Percentiles rank a stretch among this genome's conserved stretches.
Conservation (phyloP, 2,329 filamentous ascomycete species). For the Coniochaeta sp. region DNA sequence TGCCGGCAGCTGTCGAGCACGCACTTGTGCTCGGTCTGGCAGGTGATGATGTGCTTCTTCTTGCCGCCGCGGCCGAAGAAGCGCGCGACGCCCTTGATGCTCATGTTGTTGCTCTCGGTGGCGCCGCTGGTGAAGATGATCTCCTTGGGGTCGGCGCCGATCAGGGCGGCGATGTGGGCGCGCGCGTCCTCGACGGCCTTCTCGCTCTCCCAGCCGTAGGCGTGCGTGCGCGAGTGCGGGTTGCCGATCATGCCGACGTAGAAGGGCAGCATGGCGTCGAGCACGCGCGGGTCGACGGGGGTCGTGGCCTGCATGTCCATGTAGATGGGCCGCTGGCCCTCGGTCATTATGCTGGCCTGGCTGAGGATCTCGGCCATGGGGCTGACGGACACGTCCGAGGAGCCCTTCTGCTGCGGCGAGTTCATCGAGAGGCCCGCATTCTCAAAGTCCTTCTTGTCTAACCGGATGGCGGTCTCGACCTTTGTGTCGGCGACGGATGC, state of each 20-base stretch:
- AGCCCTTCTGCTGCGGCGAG: constrained; percentile 32
- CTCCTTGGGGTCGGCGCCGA: constrained; percentile 93
- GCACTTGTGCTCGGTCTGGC: constrained; percentile 98
- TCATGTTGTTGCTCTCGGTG: constrained; percentile 99
- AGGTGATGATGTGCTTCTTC: constrained; percentile 98
- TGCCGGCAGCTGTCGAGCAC: constrained; percentile 95
- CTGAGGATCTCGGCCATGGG: constrained; percentile 85
- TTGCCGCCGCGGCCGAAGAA: constrained; percentile 91
- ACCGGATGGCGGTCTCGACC: constrained; percentile 74
- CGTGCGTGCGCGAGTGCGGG: constrained; percentile 93
- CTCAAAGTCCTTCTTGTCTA: constrained; percentile 78
- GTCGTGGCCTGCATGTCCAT: constrained; percentile 98
- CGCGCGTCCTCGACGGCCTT: constrained; percentile 86
- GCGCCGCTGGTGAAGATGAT: constrained; percentile 98
- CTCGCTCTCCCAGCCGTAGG: constrained; percentile 98
- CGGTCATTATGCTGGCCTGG: constrained; percentile 86
- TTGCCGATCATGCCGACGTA: constrained; percentile 93
- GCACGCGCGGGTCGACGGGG: constrained; percentile 84
- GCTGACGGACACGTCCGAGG: constrained; percentile 67
- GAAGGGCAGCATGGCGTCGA: constrained; percentile 95
- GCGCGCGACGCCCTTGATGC: constrained; percentile 92
- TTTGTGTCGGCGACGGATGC: constrained; percentile 80
- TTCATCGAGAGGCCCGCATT: constrained; percentile 51
- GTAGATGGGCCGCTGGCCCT: constrained; percentile 90
- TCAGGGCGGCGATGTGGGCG: constrained; percentile 73